phyloP scores from a whole-genome alignment of 2,329 filamentous ascomycete genomes.

The Exophiala sp. region DNA sequence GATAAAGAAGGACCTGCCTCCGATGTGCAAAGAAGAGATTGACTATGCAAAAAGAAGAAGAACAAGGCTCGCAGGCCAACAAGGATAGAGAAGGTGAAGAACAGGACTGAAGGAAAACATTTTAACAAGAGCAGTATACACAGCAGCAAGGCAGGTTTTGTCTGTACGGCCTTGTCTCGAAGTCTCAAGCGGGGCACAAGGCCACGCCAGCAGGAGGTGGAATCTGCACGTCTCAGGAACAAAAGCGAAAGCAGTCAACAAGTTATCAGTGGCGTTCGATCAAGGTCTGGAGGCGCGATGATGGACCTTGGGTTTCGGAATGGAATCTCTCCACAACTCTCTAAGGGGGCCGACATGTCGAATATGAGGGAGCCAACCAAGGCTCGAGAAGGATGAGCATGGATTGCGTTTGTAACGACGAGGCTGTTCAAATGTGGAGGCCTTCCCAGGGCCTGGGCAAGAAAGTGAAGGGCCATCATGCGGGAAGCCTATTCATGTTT shows the following conservation, averaged over 20 bases:
- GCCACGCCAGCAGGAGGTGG: conserved; percentile 14
- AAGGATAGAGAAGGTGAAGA: conserved; percentile 17
- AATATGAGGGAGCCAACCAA: conserved; percentile 7
- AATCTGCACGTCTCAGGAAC: conserved; percentile 25
- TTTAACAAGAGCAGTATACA: conserved; percentile 12
- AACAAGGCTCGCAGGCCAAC: conserved; percentile 19
- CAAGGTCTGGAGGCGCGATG: conserved; percentile 7
- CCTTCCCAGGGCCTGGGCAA: conserved; percentile 1
- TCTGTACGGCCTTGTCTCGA: conserved; percentile 17
- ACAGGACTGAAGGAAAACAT: conserved; percentile 16
- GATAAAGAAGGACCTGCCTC: conserved; percentile 21
- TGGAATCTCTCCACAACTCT: conserved; percentile 13
- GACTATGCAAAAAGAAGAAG: conserved; percentile 10
- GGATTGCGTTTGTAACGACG: conserved; percentile 3
- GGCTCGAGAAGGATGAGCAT: conserved; percentile 14
- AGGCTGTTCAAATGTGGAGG: conserved; percentile 20
- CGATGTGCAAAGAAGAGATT: conserved; percentile 11
- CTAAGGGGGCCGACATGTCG: conserved; percentile 10
- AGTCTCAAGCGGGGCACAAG: conserved; percentile 14
- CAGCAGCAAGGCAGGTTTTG: background rate
- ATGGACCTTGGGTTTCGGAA: conserved; percentile 14
- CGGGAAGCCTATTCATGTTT: background rate
- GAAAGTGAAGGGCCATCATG: conserved; percentile 13
- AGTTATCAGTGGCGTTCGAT: conserved; percentile 12
- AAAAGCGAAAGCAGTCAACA: background rate